Evolutionary conservation across 345 rosid genomes (phyloP), one percentile per base, ranked within the genome.

Genomic region (Ailanthus altissimus): DNA sequence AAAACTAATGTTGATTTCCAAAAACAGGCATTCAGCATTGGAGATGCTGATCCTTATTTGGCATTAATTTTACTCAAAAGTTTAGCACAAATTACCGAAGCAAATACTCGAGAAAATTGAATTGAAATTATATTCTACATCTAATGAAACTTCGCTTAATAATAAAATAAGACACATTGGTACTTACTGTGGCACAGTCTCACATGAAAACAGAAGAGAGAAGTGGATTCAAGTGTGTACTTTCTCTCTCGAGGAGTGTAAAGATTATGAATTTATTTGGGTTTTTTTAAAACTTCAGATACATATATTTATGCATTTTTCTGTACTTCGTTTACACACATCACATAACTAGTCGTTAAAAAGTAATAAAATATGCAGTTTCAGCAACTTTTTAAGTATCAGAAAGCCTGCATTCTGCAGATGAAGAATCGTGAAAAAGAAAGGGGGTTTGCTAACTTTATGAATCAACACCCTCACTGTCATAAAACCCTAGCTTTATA

Each of bases 21-120:
- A 77, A n/a, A 85, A 80, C 67, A 47, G 81, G 85, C 76, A 76
- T 57, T 54, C 26, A 9, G 16, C 36, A 75, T 57, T 59, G 47
- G 80, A 46, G 43, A 25, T 61, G 66, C 47, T 68, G 73, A 76
- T 70, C 91, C 84, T 81, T 73, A 76, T 84, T 77, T 78, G 83
- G 92, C 79, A 85, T 32, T 32, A 32, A 32, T n/a, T n/a, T n/a
- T n/a, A n/a, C 38, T 32, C 38, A 32, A 3, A 32, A 60, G 40
- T 28, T 60, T 28, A 21, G 59, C 59, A n/a, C 8, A 25, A 56
- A 56, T 23, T 56, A n/a, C 59, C 59, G 26, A 56, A 20, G 59
- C 12, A 7, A 20, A 11, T 5, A 10, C 68, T 63, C 47, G 68
- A 18, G n/a, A n/a, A n/a, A 40, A 63, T 32, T 32, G 38, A 32